phyloP scores from a whole-genome alignment of 2,329 filamentous ascomycete species.

The Claviceps sp. region DNA sequence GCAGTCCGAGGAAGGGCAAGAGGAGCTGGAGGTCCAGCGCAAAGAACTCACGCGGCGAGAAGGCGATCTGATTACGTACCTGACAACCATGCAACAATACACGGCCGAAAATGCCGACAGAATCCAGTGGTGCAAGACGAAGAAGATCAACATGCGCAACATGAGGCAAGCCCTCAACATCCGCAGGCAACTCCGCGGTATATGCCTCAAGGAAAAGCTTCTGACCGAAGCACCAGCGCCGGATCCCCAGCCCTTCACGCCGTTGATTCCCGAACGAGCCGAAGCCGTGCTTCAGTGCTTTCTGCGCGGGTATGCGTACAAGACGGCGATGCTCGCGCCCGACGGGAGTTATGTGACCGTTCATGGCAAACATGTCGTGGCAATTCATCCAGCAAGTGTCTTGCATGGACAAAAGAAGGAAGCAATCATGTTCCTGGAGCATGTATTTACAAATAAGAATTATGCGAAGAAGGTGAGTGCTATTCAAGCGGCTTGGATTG shows the following conservation, averaged over 20 bases:
- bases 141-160: conserved; percentile 43
- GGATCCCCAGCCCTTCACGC: conserved; percentile 43
- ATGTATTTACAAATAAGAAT: conserved; percentile 53
- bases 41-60: conserved; percentile 47
- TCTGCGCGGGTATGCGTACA: conserved; percentile 44
- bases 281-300: conserved; percentile 47
- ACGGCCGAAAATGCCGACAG: conserved; percentile 42
- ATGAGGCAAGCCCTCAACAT: conserved; percentile 52
- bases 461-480: conserved; percentile 54
- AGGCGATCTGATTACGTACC: conserved; percentile 51
- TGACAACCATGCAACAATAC: conserved; percentile 51
- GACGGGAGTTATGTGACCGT: conserved; percentile 49
- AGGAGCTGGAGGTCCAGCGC: conserved; percentile 38
- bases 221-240: conserved; percentile 29
- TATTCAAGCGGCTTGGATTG: conserved; percentile 46
- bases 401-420: conserved; percentile 50
- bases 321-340: conserved; percentile 46
- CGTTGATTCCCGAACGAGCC: conserved; percentile 39
- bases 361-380: conserved; percentile 45
- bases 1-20: conserved; percentile 41
- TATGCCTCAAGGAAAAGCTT: conserved; percentile 40
- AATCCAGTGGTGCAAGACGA: conserved; percentile 42
- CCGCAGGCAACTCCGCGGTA: conserved; percentile 43
- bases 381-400: conserved; percentile 50
- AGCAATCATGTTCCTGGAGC: conserved; percentile 55